Evolutionary conservation across 768 basidiomycete genomes (phyloP), one percentile per base, ranked within the genome.

Genomic region (Piloderma croceum): DNA sequence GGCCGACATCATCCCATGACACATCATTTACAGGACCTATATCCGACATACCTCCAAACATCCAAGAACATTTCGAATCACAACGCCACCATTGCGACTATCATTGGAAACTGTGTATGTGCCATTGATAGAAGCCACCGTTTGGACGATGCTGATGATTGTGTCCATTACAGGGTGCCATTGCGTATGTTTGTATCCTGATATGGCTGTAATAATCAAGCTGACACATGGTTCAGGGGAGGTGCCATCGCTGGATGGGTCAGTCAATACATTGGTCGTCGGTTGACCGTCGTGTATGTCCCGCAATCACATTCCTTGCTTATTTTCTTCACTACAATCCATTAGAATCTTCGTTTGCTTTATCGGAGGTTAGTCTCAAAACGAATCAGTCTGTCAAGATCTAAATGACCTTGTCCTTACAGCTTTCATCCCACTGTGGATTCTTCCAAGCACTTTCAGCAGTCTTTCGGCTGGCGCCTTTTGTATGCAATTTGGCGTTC

Each of bases 401-500:
- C n/a, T n/a, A n/a, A n/a, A n/a, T n/a, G n/a, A n/a, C n/a, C n/a
- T n/a, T n/a, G n/a, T n/a, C n/a, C n/a, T n/a, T n/a, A n/a, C 17
- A 64, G 70, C 56, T 15, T 75, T 73, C 62, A 84, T 87, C 50
- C 84, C 84, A 0, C 68, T 92, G 2, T 93, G 90, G 91, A 86
- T 90, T 49, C 50, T 94, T 6, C 91, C 91, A 3, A 61, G 51
- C 5, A 61, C 70, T 1, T 92, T 92, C 59, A 58, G 73, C 1
- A 72, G 66, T 2, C 79, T 96, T 7, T 54, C 86, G 1, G 88
- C 87, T 0, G 89, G 89, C 7, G 90, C 89, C 1, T 94, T 93
- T 64, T 90, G 76, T 50, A 67, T 90, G 13, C 90, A 92, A 53
- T 77, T 88, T 48, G 88, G 87, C 37, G 87, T 93, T 1, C 91